Base-by-base conservation (phyloP, 805 yeast species). In the Cyberlindnera misumaiensis region DNA sequence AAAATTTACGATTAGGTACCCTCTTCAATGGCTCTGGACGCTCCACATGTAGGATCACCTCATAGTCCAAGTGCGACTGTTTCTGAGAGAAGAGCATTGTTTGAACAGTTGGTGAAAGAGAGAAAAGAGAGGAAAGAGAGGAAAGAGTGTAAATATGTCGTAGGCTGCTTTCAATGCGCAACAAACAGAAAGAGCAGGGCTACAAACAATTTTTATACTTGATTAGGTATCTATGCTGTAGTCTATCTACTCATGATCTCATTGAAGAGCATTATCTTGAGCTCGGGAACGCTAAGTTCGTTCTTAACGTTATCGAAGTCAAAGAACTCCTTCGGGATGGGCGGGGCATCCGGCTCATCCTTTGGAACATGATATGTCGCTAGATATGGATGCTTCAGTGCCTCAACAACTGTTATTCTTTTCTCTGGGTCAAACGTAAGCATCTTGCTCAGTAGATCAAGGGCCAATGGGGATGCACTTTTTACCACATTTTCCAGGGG, bases 231-330 rank as follows among this genome's bases (percentile, higher is more conserved):
- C 14, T 28, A 15, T 7, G 18, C 16, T 3, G 16, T 16, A 10
- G 5, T 30, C 16, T 30, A 30, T 30, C 18, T 30, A n/a, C n/a
- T 36, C 36, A 43, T 34, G 24, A 89, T 85, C 60, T 88, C 96
- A 32, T 79, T 80, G 62, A 82, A 84, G 37, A 89, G 69, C 73
- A 87, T 63, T 40, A 70, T 70, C 60, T 88, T 87, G 55, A 93
- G 68, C 55, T 90, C 95, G 34, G 74, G 75, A 20, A 85, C 68
- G 11, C 80, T 73, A 42, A 90, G 69, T 40, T 81, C 83, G 48
- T 88, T 94, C 59, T 89, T 89, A 44, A 73, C 68, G 49, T 75
- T 73, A 59, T 93, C 98, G 53, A 93, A 93, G 44, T 83, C 89
- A 52, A 93, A 90, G 58, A 90, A 88, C 49, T 83, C 88, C 30